phyloP scores from a whole-genome alignment of 164 flowering plant species.

The Liquidambar formosana region DNA sequence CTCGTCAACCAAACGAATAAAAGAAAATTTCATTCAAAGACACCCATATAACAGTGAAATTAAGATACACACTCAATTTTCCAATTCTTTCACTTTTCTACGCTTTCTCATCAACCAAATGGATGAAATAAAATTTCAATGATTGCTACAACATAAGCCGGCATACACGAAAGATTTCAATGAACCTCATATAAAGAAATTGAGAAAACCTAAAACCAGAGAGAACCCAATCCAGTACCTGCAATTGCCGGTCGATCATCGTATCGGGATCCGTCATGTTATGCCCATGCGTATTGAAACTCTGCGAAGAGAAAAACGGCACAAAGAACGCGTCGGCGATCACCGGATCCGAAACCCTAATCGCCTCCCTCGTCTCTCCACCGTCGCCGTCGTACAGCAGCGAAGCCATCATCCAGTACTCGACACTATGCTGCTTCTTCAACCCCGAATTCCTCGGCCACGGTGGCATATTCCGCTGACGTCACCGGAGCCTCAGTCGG shows the following conservation, averaged over 20 bases:
- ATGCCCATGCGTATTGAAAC: constrained; percentile 80
- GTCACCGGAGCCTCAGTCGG: constrained; percentile 38
- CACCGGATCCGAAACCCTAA: constrained; percentile 83
- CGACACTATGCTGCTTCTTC: constrained; percentile 86
- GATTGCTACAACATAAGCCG: no score
- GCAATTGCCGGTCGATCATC: constrained; percentile 67
- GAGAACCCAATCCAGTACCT: constrained; percentile 39
- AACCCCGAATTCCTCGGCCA: constrained; percentile 76
- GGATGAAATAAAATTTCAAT: no score
- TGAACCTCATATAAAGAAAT: no score
- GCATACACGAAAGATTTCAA: no score
- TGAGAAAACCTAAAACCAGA: background rate
- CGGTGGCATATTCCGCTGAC: constrained; percentile 40
- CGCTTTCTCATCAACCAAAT: no score
- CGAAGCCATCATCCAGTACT: constrained; percentile 96
- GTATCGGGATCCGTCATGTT: constrained; percentile 85
- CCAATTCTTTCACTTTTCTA: no score
- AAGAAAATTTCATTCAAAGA: no score
- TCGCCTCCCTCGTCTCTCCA: constrained; percentile 47
- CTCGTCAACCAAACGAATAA: no score
- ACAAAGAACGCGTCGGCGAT: constrained; percentile 83
- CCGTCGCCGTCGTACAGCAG: constrained; percentile 38
- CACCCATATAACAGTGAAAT: no score
- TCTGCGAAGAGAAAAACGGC: constrained; percentile 91
- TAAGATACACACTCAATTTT: no score